Base-by-base conservation (phyloP, 305 asterid species). In the Andrographis paniculata region DNA sequence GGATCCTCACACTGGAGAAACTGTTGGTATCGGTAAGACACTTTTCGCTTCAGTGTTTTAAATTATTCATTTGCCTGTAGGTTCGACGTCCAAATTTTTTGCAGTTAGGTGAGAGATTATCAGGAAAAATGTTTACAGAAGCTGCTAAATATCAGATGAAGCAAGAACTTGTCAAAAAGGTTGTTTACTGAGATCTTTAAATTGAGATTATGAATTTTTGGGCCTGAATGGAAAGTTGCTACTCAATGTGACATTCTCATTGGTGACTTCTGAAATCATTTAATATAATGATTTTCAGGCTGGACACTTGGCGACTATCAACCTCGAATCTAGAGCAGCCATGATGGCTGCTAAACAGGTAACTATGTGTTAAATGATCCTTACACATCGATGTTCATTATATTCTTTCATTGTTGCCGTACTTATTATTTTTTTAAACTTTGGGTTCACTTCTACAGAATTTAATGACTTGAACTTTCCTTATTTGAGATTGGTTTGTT, bases 311-410 rank as follows among this genome's bases (percentile, higher is more conserved):
- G 96, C 93, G 19, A 83, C 94, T 58, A 56, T 82, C 65, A 79
- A 78, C 71, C 68, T 87, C 22, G 95, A 87, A 80, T 68, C 94
- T 40, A 65, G 82, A 53, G 70, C 66, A 40, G 93, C 94, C 19
- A 62, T 87, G 51, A 76, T 81, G 22, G 87, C 82, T 64, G 94
- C 99, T 48, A 80, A 73, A 58, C 79, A 91, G 96, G 96, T 89
- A 59, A 41, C 27, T 64, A 33, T 7, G n/a, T 11, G 8, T 13
- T 33, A 24, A 6, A 6, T 33, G 38, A 7, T 9, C 38, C 38
- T n/a, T n/a, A n/a, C n/a, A n/a, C n/a, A n/a, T n/a, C n/a, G n/a
- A n/a, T n/a, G n/a, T n/a, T n/a, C n/a, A n/a, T n/a, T n/a, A n/a
- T n/a, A n/a, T n/a, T n/a, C n/a, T n/a, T n/a, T n/a, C n/a, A n/a